Base-by-base conservation (phyloP, 2,329 filamentous ascomycete genomes). In the Colletotrichum melonis region DNA sequence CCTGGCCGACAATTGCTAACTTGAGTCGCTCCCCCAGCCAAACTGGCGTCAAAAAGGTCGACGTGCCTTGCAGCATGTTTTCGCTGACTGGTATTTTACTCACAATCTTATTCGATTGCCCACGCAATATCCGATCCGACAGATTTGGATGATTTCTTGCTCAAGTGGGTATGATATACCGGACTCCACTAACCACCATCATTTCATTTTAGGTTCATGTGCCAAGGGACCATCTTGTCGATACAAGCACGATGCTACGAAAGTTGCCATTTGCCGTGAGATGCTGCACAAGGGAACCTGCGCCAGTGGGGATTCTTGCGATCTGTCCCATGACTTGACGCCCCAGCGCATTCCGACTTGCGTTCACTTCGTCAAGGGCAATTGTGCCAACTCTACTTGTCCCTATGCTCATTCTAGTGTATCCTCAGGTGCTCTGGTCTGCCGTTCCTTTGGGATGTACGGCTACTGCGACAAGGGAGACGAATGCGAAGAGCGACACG, bases 241-340 rank as follows among this genome's bases (percentile, higher is more conserved):
- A 68, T 97, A 93, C 80, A 86, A 92, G 63, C 97, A 99, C 87
- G 94, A 99, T 80, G 90, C 93, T 55, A 87, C 91, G 80, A 97
- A 94, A 84, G 94, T 97, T 79, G 94, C 96, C 69, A 92, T 97
- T 69, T 99, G 97, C 91, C 97, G 94, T 83, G 92, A 94, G 67
- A 95, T 93, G 81, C 88, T 98, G 67, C 92, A 92, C 79, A 95
- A 93, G 80, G 93, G 94, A 80, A 88, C 89, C 78, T 99, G 97
- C 85, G 85, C 87, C 77, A 90, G 90, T 81, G 95, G 95, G 83
- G 90, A 92, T 79, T 88, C 88, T 79, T 99, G 97, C 88, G 94
- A 97, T 84, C 89, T 98, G 74, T 98, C 95, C 75, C 97, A 98
- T 88, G 92, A 97, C 60, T 87, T 94, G 75, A 94, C 90, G 68